Base-by-base conservation (phyloP, 1,284 basidiomycete species). In the Trametes versicolor region DNA sequence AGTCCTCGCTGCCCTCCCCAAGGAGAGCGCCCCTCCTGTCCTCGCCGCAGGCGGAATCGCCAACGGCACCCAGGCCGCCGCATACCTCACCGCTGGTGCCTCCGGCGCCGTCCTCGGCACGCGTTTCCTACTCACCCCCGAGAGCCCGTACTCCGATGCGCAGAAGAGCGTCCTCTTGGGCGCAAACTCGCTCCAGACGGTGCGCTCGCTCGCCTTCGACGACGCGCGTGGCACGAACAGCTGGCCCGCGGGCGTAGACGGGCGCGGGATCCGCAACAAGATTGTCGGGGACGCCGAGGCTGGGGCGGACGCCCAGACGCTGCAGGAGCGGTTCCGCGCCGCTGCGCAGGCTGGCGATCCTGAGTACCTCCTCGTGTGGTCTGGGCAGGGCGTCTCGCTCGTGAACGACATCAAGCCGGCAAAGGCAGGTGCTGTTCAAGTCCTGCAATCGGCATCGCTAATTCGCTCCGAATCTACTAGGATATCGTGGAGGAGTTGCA, bases 151-250 rank as follows among this genome's bases (percentile, higher is more conserved):
- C 76, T 79, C 80, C 25, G 78, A 83, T 55, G 76, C 74, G 0
- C 88, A 91, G 71, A 87, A 87, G 72, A 75, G 77, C 25, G 85
- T 86, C 1, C 80, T 93, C 27, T 71, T 88, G 23, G 76, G 75
- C 15, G 90, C 91, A 23, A 75, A 74, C 41, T 79, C 83, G 2
- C 75, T 75, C 17, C 74, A 78, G 43, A 85, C 91, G 13, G 81
- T 88, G 47, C 84, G 91, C 56, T 88, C 87, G 21, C 82, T 85
- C 79, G 87, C 87, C 32, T 92, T 93, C 70, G 91, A 93, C 75
- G 72, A 80, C 27, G 87, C 82, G 39, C 82, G 89, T 59, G 83
- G 81, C 48, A 88, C 86, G 9, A 63, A 85, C 43, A 86, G 83
- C 36, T 93, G 91, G 91, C 92, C 91, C 1, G 66, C 72, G 32